These are phyloP conservation scores for Solanum microdontum DNA, from an alignment of 257 asterid species.

Conservation along the genomic window DNA sequence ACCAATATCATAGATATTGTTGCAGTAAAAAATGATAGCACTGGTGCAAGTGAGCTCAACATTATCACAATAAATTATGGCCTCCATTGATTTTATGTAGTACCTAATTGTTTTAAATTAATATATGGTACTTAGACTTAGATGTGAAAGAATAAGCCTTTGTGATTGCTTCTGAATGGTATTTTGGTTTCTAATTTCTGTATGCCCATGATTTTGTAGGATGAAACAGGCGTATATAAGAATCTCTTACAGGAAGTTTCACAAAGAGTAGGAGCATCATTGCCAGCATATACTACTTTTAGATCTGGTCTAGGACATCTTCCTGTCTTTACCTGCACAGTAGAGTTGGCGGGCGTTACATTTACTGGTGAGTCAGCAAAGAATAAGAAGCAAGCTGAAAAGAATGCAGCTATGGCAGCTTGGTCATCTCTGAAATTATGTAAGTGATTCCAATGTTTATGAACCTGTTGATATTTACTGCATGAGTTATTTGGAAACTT, in stretches of 20 bases:
- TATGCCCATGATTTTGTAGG: constrained; percentile 14
- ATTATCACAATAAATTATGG: not conserved
- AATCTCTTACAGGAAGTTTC: constrained; percentile 47
- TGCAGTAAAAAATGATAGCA: not conserved
- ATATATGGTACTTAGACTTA: not conserved
- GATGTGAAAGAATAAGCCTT: not conserved
- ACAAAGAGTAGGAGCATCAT: constrained; percentile 41
- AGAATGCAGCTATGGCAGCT: constrained; percentile 49
- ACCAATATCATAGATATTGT: not conserved
- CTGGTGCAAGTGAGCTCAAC: not conserved
- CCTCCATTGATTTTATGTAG: not conserved
- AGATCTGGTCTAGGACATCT: constrained; percentile 42
- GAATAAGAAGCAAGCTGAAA: constrained; percentile 49
- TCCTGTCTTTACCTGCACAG: constrained; percentile 39
- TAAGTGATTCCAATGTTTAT: constrained; percentile 6
- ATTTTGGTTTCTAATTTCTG: not conserved
- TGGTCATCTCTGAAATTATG: constrained; percentile 46
- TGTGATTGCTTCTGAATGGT: not conserved
- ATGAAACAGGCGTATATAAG: constrained; percentile 47
- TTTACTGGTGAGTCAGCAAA: constrained; percentile 45
- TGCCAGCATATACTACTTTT: constrained; percentile 31
- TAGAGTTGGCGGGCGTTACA: constrained; percentile 36
- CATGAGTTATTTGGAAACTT: not conserved
- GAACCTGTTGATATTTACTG: constrained; percentile 1
- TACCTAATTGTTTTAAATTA: not conserved